Percentiles rank a stretch among this genome's conserved stretches.
Conservation (phyloP, 192 early-diverging fungal genomes). For the Coemansia sp. region DNA sequence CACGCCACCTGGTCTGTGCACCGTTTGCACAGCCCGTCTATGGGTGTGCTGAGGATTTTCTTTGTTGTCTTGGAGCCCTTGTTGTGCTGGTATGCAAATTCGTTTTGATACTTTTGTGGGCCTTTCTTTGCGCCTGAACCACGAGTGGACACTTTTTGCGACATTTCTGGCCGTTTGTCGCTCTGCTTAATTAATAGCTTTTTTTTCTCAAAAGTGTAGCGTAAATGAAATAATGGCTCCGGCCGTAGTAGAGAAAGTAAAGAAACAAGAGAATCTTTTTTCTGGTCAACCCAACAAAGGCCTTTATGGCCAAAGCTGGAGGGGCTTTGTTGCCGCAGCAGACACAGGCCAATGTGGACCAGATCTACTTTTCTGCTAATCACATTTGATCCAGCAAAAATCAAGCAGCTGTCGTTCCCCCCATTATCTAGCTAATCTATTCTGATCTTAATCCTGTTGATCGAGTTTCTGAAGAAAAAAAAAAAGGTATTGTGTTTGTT, state of each 20-base stretch:
- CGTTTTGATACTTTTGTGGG: slow-evolving; percentile 88
- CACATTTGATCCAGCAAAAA: neutral
- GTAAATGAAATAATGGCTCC: neutral
- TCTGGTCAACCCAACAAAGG: neutral
- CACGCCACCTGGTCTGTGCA: slow-evolving; percentile 77
- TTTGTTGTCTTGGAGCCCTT: slow-evolving; percentile 79
- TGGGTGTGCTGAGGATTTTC: slow-evolving; percentile 74
- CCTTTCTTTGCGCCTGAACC: slow-evolving; percentile 64
- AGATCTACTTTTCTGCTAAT: too few species aligned
- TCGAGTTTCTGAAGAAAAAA: neutral
- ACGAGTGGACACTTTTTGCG: slow-evolving; percentile 42
- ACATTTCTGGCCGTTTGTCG: slow-evolving; percentile 10
- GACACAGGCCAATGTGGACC: too few species aligned
- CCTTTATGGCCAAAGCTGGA: too few species aligned
- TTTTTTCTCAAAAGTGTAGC: neutral
- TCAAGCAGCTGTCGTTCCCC: neutral
- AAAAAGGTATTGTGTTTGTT: neutral
- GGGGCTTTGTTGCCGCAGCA: too few species aligned
- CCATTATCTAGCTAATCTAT: neutral
- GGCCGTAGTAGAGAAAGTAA: neutral
- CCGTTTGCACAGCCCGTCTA: slow-evolving; percentile 74
- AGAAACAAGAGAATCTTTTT: neutral
- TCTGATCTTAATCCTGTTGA: neutral
- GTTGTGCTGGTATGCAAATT: slow-evolving; percentile 81
- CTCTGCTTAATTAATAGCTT: neutral